phyloP scores from a whole-genome alignment of 2,329 filamentous ascomycete genomes.

The Coleophoma crateriformis region DNA sequence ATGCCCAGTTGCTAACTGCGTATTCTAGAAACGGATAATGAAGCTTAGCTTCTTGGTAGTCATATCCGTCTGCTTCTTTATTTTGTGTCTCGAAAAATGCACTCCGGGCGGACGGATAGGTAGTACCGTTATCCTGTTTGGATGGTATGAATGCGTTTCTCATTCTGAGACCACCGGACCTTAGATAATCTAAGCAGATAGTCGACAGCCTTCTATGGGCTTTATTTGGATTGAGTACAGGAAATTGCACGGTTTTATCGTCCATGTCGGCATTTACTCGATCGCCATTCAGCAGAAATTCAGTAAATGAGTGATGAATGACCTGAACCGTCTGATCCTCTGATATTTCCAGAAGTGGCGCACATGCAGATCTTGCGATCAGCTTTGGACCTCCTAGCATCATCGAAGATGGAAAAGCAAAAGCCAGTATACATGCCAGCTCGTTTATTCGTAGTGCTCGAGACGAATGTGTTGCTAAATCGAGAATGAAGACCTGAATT shows the following conservation, averaged over 20 bases:
- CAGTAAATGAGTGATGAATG: conserved; percentile 43
- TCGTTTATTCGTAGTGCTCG: conserved; percentile 15
- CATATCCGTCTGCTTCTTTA: not conserved
- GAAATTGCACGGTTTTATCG: conserved; percentile 4
- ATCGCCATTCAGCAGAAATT: conserved; percentile 31
- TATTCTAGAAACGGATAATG: conserved; percentile 6
- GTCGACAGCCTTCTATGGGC: conserved; percentile 4
- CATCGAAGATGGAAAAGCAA: conserved; percentile 1
- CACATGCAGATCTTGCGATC: conserved; percentile 23
- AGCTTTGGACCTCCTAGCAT: not conserved
- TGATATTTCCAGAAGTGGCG: conserved; percentile 36
- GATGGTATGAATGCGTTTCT: not conserved
- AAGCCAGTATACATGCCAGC: conserved; percentile 6
- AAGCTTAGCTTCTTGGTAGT: conserved; percentile 9
- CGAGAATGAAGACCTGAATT: conserved; percentile 15
- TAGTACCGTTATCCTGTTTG: not conserved
- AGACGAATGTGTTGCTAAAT: conserved; percentile 16
- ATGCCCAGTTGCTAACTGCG: not conserved
- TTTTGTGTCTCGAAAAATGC: not conserved
- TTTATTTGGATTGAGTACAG: conserved; percentile 1
- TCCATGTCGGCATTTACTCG: conserved; percentile 3
- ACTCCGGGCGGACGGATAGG: not conserved
- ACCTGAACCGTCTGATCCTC: conserved; percentile 38
- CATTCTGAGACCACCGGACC: conserved; percentile 2
- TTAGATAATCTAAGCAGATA: conserved; percentile 7